A percentile compares a stretch with the other conserved stretches of the same genome.
phyloP scores from a whole-genome alignment of 495 filamentous ascomycete species.

The Rostrohypoxylon terebratum region DNA sequence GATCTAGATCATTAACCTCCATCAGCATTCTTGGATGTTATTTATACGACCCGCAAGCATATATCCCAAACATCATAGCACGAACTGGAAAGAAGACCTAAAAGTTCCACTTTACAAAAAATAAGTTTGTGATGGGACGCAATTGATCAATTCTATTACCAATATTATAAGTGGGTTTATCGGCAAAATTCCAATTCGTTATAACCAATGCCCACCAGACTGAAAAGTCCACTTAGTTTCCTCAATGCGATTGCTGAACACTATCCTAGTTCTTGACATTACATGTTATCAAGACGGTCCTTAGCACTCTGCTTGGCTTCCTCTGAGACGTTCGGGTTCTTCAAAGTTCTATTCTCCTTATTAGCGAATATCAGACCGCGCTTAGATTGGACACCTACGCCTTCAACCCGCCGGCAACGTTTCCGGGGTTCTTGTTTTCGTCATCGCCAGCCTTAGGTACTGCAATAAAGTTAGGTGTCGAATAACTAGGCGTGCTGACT shows the following conservation, averaged over 20 bases:
- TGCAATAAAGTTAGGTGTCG: constrained; percentile 12
- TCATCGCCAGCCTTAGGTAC: constrained; percentile 45
- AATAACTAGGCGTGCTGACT: neutral
- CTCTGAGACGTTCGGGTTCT: constrained; percentile 58
- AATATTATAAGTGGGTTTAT: neutral
- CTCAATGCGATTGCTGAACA: neutral
- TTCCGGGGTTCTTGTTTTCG: constrained; percentile 56
- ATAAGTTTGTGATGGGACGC: neutral
- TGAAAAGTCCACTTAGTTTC: neutral
- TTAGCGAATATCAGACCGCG: neutral
- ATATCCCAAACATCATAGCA: neutral
- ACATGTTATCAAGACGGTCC: constrained; percentile 56
- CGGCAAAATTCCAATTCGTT: neutral
- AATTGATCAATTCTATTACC: neutral
- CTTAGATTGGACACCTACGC: constrained; percentile 48
- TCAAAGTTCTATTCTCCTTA: constrained; percentile 47
- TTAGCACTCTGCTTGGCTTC: constrained; percentile 57
- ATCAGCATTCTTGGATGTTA: no score
- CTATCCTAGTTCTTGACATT: neutral
- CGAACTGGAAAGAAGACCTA: neutral
- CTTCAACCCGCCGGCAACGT: constrained; percentile 58
- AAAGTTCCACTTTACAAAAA: neutral
- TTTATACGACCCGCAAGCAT: neutral
- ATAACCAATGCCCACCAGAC: neutral
- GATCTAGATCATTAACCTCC: neutral